Evolutionary conservation across 2,329 filamentous ascomycete genomes (phyloP), one percentile per base, ranked within the genome.

Genomic region (Dactylonectria estremocensis): DNA sequence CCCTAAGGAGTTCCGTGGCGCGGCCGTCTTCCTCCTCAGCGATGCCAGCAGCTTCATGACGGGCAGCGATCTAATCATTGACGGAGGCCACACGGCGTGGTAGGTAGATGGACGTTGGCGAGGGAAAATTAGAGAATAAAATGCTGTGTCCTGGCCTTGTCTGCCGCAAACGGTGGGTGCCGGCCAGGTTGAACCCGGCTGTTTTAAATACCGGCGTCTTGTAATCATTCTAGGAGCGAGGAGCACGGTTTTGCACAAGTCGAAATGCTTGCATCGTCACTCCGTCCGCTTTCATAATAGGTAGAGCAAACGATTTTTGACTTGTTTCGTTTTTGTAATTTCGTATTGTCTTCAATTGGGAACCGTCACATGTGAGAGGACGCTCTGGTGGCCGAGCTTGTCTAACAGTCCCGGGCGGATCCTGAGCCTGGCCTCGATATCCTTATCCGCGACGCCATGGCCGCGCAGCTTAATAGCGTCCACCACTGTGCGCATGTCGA

Each of bases 1-100:
- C 22, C 91, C 92, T 0, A 84, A 90, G 55, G 92, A 95, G 79
- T 93, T 92, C 79, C 88, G 91, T 55, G 91, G 92, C 5, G 90
- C 92, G 1, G 91, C 90, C 3, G 87, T 95, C 68, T 94, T 93
- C 84, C 85, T 95, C 33, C 89, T 92, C 33, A 92, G 89, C 20
- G 92, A 94, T 71, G 89, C 91, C 16, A 91, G 88, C 49, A 84
- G 85, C 70, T 95, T 92, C 83, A 93, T 95, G 91, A 95, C 92
- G 18, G 93, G 92, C 57, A 87, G 88, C 37, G 91, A 93, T 71
- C 77, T 94, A 76, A 82, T 91, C 35, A 91, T 94, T 55, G 92
- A 94, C 76, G 92, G 92, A 11, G 92, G 92, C 0, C 92, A 94
- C 76, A 79, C 83, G 46, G 87, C 87, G 18, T 90, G 88, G 88